Conservation (phyloP, 805 yeast species). For the Wickerhamiella siamensis region DNA sequence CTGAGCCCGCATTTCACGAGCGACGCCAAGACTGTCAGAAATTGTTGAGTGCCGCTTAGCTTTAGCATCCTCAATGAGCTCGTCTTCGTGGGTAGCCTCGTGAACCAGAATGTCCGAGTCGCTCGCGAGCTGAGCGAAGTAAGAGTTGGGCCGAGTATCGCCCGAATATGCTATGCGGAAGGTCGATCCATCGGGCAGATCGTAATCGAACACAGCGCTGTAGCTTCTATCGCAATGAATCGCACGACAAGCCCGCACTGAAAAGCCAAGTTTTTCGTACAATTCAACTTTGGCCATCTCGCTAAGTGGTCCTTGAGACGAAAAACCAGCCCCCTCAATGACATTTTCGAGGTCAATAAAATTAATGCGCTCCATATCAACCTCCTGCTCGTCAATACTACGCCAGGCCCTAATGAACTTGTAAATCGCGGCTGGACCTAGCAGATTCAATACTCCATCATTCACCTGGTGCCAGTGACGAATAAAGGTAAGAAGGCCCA, state of each 20-base stretch:
- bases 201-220: slow-evolving; percentile 39
- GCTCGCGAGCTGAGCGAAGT: slow-evolving; percentile 52
- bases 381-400: slow-evolving; percentile 8
- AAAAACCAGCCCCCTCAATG: slow-evolving; percentile 26
- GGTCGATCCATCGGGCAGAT: slow-evolving; percentile 7
- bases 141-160: slow-evolving; percentile 73
- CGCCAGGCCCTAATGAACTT: slow-evolving; percentile 60
- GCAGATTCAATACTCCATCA: slow-evolving; percentile 33
- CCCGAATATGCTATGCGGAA: slow-evolving; percentile 85
- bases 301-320: slow-evolving; percentile 1
- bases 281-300: not conserved
- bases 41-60: slow-evolving; percentile 78
- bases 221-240: slow-evolving; percentile 77
- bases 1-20: slow-evolving; percentile 55
- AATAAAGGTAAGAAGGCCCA: slow-evolving; percentile 63
- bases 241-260: slow-evolving; percentile 48
- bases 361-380: slow-evolving; percentile 30
- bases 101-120: slow-evolving; percentile 67
- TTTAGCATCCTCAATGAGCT: slow-evolving; percentile 59
- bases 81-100: slow-evolving; percentile 86
- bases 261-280: not conserved
- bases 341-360: slow-evolving; percentile 52
- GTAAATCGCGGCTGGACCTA: slow-evolving; percentile 63
- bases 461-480: slow-evolving; percentile 39
- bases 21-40: slow-evolving; percentile 66